Evolutionary conservation across 2,329 filamentous ascomycete species (phyloP), one percentile per base, ranked within the genome.

Genomic region (Paraphaeosphaeria minitans): DNA sequence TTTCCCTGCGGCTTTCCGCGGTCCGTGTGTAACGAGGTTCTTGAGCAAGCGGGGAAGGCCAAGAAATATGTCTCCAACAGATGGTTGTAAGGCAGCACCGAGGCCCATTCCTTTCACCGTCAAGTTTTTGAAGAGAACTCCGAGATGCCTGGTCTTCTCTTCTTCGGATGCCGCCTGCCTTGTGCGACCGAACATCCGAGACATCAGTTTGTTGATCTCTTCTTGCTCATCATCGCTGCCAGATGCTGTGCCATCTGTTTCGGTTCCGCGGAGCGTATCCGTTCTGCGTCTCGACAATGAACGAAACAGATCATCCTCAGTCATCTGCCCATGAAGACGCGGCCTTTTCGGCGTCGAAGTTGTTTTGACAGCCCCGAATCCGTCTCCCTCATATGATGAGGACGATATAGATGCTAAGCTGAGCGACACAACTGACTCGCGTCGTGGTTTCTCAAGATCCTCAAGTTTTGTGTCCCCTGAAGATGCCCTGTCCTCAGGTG

Each of bases 131-230:
- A 87, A 91, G 1, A 88, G 85, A 0, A 91, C 81, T 24, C 88
- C 89, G 3, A 89, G 81, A 69, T 91, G 89, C 22, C 88, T 80
- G 0, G 87, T 89, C 70, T 89, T 86, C 65, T 90, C 88, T 61
- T 89, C 88, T 60, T 90, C 85, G 0, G 87, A 89, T n/a, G 85
- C 79, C 46, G 84, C 82, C 64, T 89, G 87, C 6, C 89, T 82
- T 21, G 84, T 84, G 35, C 81, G 78, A 6, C 89, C 89, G 66
- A 91, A 92, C 83, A 92, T 89, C 3, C 85, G 85, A 0, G 87
- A 90, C 80, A 92, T 86, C 41, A 91, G 76, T 12, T 80, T 79
- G 52, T 87, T 81, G 33, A 89, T 84, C 66, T 87, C 85, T n/a
- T 80, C 79, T 48, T 79, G 78, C 47, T 82, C 82, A 46, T 72